Base-by-base conservation (phyloP, 164 flowering plant genomes). In the Akebia trifoliata region DNA sequence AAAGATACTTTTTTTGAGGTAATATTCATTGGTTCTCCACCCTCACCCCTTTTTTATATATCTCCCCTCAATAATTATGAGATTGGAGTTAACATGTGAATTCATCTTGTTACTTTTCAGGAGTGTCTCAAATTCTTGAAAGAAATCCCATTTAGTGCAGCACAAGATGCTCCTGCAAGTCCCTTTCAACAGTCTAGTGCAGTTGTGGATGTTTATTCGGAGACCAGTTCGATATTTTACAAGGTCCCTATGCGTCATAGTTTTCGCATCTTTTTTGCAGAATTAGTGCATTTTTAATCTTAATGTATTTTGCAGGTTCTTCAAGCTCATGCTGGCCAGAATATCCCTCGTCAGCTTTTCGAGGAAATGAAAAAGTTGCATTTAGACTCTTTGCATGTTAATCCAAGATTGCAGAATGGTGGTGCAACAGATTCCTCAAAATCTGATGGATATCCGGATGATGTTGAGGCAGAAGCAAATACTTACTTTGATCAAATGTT, bases 381-480 rank as follows among this genome's bases (percentile, higher is more conserved):
- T 38, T 70, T 57, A 42, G 37, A 77, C 50, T 51, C 75, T 45
- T 34, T 61, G 58, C 72, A 64, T 68, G 70, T 72, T 25, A 78
- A 59, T 73, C 66, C 83, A 4, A 73, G 74, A 63, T 70, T 77
- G 45, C 85, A 80, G 56, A 80, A 66, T 74, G 81, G 72, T 46
- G 86, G 72, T 21, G 60, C 78, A 39, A 28, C 75, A 46, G 91
- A 85, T 57, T 74, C 88, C 34, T 61, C 87, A 22, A 14, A 77
- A 14, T 47, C 86, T 53, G 89, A 80, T 64, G 88, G 76, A 65
- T 76, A 68, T 65, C 70, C 83, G 14, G 88, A 78, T 56, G 96
- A 88, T 46, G 74, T 94, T 58, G 97, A 94, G 72, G 65, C 78
- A 6, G 96, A 88, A 76, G 85, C 94, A 47, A 94, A 90, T 69